phyloP scores from a whole-genome alignment of 1,284 basidiomycete genomes.

The Macrocybe sp. region DNA sequence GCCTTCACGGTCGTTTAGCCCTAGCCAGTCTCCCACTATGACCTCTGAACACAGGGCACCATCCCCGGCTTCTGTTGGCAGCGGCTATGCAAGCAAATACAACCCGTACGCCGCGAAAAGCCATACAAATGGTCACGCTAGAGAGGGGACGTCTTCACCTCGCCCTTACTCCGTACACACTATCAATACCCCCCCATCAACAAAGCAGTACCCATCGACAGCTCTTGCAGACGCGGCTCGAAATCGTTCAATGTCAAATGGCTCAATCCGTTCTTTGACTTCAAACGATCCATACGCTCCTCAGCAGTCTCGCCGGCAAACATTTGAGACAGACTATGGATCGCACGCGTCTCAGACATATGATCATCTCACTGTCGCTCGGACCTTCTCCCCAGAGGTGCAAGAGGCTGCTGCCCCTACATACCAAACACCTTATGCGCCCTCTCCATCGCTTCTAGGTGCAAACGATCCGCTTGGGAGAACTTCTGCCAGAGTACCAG shows the following conservation, averaged over 20 bases:
- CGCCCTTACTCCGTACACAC: constrained; percentile 23
- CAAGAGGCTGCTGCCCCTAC: constrained; percentile 40
- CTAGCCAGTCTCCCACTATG: too few species aligned
- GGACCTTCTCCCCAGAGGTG: constrained; percentile 1
- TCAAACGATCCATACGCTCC: constrained; percentile 39
- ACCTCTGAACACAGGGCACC: constrained; percentile 8
- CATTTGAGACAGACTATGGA: constrained; percentile 22
- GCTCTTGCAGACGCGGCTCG: constrained; percentile 9
- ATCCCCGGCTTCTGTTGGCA: constrained; percentile 8
- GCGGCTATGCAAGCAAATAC: constrained; percentile 9
- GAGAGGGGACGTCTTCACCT: constrained; percentile 30
- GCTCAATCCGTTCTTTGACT: constrained; percentile 33
- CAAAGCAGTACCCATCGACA: constrained; percentile 15
- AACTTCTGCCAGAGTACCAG: constrained; percentile 67
- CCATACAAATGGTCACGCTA: constrained; percentile 17
- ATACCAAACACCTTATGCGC: constrained; percentile 56
- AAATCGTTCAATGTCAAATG: constrained; percentile 41
- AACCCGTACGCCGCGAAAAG: constrained; percentile 29
- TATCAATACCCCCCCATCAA: constrained; percentile 18
- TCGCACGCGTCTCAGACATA: constrained; percentile 10
- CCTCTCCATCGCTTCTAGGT: constrained; percentile 73
- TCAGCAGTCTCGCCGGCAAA: constrained; percentile 20
- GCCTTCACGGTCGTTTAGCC: too few species aligned
- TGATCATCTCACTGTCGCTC: not conserved
- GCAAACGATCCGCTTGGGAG: constrained; percentile 82